These are phyloP conservation scores for Yamadazyma dendronema DNA, from an alignment of 1,139 yeast species.

Conservation along the genomic window DNA sequence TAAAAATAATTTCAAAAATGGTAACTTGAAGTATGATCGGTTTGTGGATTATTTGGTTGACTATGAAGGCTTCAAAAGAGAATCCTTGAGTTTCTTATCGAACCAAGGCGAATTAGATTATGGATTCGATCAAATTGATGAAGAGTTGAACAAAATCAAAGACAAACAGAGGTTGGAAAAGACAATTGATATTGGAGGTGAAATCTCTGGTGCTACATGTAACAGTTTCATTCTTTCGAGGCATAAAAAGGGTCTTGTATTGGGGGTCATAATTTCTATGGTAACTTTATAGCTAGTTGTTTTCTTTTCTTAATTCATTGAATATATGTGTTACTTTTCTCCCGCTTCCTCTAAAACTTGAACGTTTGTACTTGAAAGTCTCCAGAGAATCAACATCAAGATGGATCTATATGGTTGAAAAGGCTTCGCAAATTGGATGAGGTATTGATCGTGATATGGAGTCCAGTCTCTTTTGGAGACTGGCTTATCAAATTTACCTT, in stretches of 20 bases:
- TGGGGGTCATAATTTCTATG: too few relatives aligned
- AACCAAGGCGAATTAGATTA: slow-evolving; percentile 27
- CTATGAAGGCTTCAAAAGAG: slow-evolving; percentile 28
- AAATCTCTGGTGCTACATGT: too few relatives aligned
- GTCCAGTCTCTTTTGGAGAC: slow-evolving; percentile 52
- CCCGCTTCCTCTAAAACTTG: slow-evolving; percentile 48
- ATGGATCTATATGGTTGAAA: slow-evolving; percentile 70
- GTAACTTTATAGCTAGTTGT: too few relatives aligned
- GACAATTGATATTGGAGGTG: slow-evolving; percentile 37
- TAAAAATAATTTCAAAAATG: slow-evolving; percentile 4
- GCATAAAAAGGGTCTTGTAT: too few relatives aligned
- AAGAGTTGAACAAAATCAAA: slow-evolving; percentile 32
- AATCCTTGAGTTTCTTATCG: slow-evolving; percentile 29
- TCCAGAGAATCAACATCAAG: slow-evolving; percentile 75
- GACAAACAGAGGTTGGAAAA: slow-evolving; percentile 16
- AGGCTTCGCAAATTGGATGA: slow-evolving; percentile 51
- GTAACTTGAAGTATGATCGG: not conserved
- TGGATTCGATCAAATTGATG: slow-evolving; percentile 39
- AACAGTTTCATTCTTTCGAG: too few relatives aligned
- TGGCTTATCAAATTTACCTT: slow-evolving; percentile 41
- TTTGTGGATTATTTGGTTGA: slow-evolving; percentile 23
- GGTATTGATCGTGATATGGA: slow-evolving; percentile 60
- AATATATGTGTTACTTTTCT: too few relatives aligned
- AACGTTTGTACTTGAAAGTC: slow-evolving; percentile 57
- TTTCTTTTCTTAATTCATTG: too few relatives aligned